Evolutionary conservation across 2,329 filamentous ascomycete species (phyloP), one percentile per base, ranked within the genome.

Genomic region (Aspergillus aculeatus): DNA sequence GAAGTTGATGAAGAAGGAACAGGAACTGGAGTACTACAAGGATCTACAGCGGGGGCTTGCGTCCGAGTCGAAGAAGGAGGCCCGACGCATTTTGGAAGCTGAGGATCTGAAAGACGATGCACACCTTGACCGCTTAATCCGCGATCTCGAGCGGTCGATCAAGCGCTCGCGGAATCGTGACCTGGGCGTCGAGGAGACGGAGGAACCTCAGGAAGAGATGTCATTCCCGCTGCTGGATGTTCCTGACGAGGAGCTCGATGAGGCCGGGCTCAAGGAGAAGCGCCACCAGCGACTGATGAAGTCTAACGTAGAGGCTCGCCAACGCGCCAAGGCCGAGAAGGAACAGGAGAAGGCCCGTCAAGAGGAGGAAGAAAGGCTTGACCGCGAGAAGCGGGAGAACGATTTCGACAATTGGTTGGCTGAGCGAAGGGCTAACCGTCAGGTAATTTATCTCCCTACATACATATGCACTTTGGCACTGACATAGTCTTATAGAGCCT

Each of bases 251-350:
- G 85, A 98, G 70, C 85, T 99, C 0, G 94, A 98, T 68, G 95
- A 99, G 69, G 91, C 93, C 5, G 88, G 88, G 16, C 73, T 98
- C 60, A 98, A 97, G 75, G 87, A 94, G 69, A 99, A 99, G 77
- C 88, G 92, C 12, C 92, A 96, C 67, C 95, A 99, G 73, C 87
- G 91, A 32, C 83, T 99, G 1, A 86, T 97, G 78, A 99, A 98
- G 76, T 93, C 92, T 1, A 97, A 96, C 68, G 89, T 96, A 69
- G 95, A 98, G 64, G 95, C 95, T 4, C 86, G 95, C 16, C 90
- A 90, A 24, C 87, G 95, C n/a, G 93, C 95, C 38, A 98, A 97
- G 78, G 90, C 90, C 0, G 95, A 99, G 73, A 99, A 98, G 75
- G 93, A 96, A 70, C 89, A 89, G 2, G 95, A 98, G 70, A 95